phyloP scores from a whole-genome alignment of 148 eudicot species.

The Vaccinium darrowii region DNA sequence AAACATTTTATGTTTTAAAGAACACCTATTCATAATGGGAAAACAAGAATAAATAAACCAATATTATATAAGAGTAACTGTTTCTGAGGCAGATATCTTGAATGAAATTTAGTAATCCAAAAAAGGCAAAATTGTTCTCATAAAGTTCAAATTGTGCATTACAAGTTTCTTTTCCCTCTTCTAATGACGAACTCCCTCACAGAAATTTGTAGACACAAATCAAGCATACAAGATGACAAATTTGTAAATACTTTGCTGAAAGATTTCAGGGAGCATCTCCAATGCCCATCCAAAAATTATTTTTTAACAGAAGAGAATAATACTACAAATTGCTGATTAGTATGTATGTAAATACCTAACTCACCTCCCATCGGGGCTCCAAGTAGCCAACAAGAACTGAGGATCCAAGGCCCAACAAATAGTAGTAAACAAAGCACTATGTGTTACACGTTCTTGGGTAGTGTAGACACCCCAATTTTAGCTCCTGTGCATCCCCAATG shows the following conservation, averaged over 20 bases:
- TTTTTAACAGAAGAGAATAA: neutral
- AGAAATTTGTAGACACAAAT: neutral
- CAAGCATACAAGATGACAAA: neutral
- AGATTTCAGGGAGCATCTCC: neutral
- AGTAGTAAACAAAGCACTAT: constrained; percentile 67
- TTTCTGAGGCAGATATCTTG: too few species aligned
- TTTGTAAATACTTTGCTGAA: neutral
- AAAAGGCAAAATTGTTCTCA: too few species aligned
- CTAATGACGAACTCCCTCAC: neutral
- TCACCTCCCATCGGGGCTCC: constrained; percentile 82
- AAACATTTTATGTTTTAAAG: too few species aligned
- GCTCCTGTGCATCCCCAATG: too few species aligned
- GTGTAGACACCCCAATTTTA: too few species aligned
- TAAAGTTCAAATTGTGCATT: too few species aligned
- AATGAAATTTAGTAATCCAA: too few species aligned
- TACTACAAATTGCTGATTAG: neutral
- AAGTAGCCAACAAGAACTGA: constrained; percentile 64
- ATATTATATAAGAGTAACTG: too few species aligned
- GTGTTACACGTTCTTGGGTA: constrained; percentile 10
- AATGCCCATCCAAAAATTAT: neutral
- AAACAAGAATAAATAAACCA: too few species aligned
- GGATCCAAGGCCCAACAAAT: constrained; percentile 55
- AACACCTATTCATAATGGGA: too few species aligned
- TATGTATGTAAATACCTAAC: constrained; percentile 10
- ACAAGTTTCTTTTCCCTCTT: too few species aligned